phyloP scores from a whole-genome alignment of 495 filamentous ascomycete species.

The Evansstolkia leycettana region DNA sequence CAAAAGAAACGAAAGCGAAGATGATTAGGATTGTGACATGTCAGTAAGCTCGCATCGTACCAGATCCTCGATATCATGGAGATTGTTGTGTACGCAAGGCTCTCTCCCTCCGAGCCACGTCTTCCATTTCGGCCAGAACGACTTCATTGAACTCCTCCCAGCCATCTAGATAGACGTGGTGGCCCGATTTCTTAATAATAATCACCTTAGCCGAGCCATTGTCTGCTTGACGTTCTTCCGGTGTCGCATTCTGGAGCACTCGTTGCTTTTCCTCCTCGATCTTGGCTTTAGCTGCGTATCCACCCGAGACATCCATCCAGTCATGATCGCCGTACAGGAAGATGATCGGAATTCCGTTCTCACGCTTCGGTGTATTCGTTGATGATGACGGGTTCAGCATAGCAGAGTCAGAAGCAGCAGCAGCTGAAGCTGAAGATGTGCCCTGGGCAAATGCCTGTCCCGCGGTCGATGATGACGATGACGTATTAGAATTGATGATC shows the following conservation, averaged over 20 bases:
- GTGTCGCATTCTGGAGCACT: conserved; percentile 43
- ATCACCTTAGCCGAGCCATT: conserved; percentile 77
- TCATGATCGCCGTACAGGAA: conserved; percentile 95
- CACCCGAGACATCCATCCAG: conserved; percentile 95
- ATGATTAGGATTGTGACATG: too few species aligned
- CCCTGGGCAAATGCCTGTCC: conserved; percentile 4
- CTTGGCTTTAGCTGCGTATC: conserved; percentile 68
- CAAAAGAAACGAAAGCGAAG: conserved; percentile 5
- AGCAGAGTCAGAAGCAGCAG: conserved; percentile 4
- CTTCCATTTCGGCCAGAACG: conserved; percentile 67
- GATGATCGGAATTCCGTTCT: conserved; percentile 72
- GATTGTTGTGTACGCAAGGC: neutral
- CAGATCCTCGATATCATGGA: too few species aligned
- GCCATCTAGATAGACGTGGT: conserved; percentile 89
- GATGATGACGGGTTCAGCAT: conserved; percentile 2
- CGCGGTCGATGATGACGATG: conserved; percentile 6
- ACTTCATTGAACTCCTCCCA: conserved; percentile 78
- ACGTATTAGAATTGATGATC: conserved; percentile 22
- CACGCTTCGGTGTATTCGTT: conserved; percentile 26
- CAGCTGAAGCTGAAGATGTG: conserved; percentile 2
- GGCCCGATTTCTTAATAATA: conserved; percentile 70
- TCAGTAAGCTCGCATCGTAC: too few species aligned
- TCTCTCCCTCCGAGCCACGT: conserved; percentile 40
- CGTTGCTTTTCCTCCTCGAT: conserved; percentile 54
- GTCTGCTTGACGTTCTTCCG: conserved; percentile 58